These are phyloP conservation scores for Yamadazyma dushanensis DNA, from an alignment of 1,139 yeast genomes.

Conservation along the genomic window DNA sequence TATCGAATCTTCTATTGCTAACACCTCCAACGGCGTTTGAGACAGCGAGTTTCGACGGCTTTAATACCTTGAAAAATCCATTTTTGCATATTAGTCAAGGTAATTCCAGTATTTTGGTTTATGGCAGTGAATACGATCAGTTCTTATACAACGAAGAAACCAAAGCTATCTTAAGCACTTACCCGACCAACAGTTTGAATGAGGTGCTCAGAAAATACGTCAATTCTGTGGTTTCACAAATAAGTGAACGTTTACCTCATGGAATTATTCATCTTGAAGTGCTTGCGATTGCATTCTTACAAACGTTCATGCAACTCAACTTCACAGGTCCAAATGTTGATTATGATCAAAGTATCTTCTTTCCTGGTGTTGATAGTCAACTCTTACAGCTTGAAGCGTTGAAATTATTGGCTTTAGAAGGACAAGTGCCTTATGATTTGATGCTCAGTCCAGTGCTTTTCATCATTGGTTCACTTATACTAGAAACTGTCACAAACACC, in stretches of 20 bases:
- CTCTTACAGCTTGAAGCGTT: slow-evolving; percentile 34
- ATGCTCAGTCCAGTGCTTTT: slow-evolving; percentile 55
- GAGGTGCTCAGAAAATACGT: slow-evolving; percentile 23
- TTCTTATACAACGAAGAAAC: slow-evolving; percentile 16
- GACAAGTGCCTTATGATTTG: slow-evolving; percentile 64
- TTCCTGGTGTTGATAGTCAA: slow-evolving; percentile 28
- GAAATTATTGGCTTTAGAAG: slow-evolving; percentile 50
- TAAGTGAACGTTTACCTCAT: slow-evolving; percentile 15
- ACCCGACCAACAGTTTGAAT: slow-evolving; percentile 22
- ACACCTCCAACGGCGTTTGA: slow-evolving; percentile 10
- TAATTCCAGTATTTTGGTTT: slow-evolving; percentile 23
- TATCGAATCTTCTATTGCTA: slow-evolving; percentile 15
- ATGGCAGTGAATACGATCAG: slow-evolving; percentile 16
- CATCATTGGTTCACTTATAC: slow-evolving; percentile 46
- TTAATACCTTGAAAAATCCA: slow-evolving; percentile 10
- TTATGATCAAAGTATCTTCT: slow-evolving; percentile 32
- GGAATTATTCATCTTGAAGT: slow-evolving; percentile 31
- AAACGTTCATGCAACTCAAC: slow-evolving; percentile 72
- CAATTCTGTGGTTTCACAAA: slow-evolving; percentile 15
- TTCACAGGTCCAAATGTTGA: slow-evolving; percentile 78
- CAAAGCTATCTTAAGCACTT: slow-evolving; percentile 16
- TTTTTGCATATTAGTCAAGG: slow-evolving; percentile 22
- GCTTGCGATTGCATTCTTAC: slow-evolving; percentile 59
- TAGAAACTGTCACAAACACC: slow-evolving; percentile 48
- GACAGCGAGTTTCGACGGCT: background rate